Conservation (phyloP, 306 rosid genomes). For the Trifolium fragiferum region DNA sequence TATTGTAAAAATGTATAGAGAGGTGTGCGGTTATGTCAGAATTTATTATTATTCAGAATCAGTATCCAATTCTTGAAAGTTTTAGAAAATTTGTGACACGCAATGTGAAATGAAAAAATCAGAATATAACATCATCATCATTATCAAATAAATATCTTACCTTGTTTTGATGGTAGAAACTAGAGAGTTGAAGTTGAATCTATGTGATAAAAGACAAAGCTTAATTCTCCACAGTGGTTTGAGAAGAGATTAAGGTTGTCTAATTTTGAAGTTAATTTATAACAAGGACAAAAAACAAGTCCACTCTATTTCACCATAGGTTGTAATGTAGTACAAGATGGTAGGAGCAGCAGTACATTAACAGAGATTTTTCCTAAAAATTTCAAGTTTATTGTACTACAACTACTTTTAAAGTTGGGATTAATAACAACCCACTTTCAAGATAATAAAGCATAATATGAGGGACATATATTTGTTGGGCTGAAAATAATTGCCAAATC, state of each 20-base stretch:
- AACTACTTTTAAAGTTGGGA: not conserved
- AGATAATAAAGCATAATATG: not conserved
- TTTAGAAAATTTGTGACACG: not conserved
- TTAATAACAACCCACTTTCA: not conserved
- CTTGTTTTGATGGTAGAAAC: not conserved
- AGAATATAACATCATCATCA: not conserved
- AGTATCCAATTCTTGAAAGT: not conserved
- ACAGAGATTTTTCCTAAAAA: not conserved
- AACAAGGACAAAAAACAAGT: not conserved
- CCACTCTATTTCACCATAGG: not conserved
- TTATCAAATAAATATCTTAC: not conserved
- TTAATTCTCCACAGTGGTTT: not conserved
- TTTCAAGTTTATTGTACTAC: not conserved
- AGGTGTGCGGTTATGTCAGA: not conserved
- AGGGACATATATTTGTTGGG: not conserved
- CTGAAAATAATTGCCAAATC: not conserved
- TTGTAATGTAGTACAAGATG: not conserved
- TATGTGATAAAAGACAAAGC: not conserved
- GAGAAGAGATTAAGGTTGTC: not conserved
- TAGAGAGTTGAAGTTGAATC: not conserved
- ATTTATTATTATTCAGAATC: not conserved
- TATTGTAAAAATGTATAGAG: not conserved
- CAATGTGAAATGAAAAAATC: not conserved
- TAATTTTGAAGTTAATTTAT: constrained; percentile 2
- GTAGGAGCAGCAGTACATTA: not conserved